Evolutionary conservation across 805 yeast genomes (phyloP), one percentile per base, ranked within the genome.

Genomic region (Saturnispora gosingensis): DNA sequence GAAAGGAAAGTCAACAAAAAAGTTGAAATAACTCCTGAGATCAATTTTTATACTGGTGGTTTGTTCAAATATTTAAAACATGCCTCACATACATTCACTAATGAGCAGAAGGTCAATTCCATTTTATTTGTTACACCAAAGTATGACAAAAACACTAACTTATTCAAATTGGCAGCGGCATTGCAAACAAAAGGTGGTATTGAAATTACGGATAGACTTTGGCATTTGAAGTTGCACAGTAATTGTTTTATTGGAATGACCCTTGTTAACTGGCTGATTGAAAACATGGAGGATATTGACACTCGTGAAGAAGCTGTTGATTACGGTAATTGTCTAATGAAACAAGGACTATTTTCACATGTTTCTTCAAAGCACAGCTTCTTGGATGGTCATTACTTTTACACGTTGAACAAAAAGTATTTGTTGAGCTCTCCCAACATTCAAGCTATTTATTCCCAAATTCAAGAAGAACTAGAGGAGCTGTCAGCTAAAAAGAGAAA

Each of bases 311-410:
- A 83, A 16, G 98, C 97, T 0, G 80, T 83, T 0, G 76, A 70
- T 13, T 93, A 73, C 64, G 99, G 97, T 1, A 90, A 88, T 58
- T 63, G 69, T 8, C 67, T 91, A 43, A 86, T 88, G 95, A 76
- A 79, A 8, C 72, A 72, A 46, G 85, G 85, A 0, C 60, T 91
- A 15, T 80, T 91, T 62, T 72, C 66, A n/a, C 98, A 91, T 61
- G 97, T 88, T 20, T 88, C 85, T 54, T 73, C 79, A 44, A 75
- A 91, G 34, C 97, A 91, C 63, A 80, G 85, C 3, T 88, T 93
- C 59, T 67, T 89, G 49, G 96, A 91, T 68, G 99, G 99, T 0
- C 90, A 93, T 61, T 91, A 89, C 63, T 91, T 91, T 66, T 91
- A 91, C 61, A 82, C 80, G 59, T 65, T 90, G 48, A 74, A 73